Conservation (phyloP, 495 filamentous ascomycete genomes). For the Alectoria sarmentosa region DNA sequence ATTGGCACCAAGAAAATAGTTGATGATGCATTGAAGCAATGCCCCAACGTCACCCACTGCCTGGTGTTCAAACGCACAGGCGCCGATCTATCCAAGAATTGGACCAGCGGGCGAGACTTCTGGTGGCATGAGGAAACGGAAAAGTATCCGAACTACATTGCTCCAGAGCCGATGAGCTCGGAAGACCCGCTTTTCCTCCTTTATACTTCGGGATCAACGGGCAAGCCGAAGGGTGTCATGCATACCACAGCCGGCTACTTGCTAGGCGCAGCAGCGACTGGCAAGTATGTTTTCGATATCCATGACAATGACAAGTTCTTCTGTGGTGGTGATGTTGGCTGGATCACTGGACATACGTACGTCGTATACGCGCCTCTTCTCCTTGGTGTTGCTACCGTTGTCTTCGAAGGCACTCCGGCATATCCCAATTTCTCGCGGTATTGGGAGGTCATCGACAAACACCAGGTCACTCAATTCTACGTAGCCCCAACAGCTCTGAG, state of each 20-base stretch:
- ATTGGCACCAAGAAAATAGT: conserved; percentile 99
- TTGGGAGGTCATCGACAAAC: conserved; percentile 96
- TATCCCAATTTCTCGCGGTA: conserved; percentile 98
- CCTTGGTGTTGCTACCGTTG: conserved; percentile 86
- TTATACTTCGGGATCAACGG: conserved; percentile 96
- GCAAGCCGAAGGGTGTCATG: conserved; percentile 98
- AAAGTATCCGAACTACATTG: conserved; percentile 86
- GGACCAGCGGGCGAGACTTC: conserved; percentile 78
- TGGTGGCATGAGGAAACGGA: conserved; percentile 99
- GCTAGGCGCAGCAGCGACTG: conserved; percentile 83
- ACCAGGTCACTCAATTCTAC: conserved; percentile 96
- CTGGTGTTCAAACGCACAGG: conserved; percentile 96
- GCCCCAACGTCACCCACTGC: conserved; percentile 77
- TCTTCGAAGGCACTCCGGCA: conserved; percentile 98
- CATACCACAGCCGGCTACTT: conserved; percentile 96
- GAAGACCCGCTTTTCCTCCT: conserved; percentile 97
- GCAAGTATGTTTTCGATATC: conserved; percentile 98
- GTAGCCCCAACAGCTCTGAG: conserved; percentile 93
- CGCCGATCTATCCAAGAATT: conserved; percentile 67
- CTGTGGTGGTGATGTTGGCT: conserved; percentile 97
- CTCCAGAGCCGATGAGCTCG: conserved; percentile 79
- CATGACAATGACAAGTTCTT: conserved; percentile 90
- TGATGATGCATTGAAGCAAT: conserved; percentile 95
- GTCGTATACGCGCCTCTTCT: conserved; percentile 95
- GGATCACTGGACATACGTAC: conserved; percentile 99